Evolutionary conservation across 2,329 filamentous ascomycete species (phyloP), one percentile per base, ranked within the genome.

Genomic region (Leptographium galeiforme): DNA sequence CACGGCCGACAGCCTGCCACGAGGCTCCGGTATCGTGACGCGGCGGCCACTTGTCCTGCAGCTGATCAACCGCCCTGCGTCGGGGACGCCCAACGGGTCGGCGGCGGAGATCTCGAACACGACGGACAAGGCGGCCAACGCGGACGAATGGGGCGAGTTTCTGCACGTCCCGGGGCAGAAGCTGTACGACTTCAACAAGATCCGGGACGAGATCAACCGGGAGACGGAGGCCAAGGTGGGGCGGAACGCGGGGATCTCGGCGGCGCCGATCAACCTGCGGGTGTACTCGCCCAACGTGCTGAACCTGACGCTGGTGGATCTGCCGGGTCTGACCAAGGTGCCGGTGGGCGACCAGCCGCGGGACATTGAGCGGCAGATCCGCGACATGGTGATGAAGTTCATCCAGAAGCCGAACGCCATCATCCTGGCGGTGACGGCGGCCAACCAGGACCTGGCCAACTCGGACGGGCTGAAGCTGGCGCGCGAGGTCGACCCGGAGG

Each of bases 361-460:
- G 63, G 93, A 98, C 65, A 98, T 98, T 64, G 93, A 98, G 75
- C 97, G 96, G 70, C 93, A 98, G 72, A 98, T 93, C 36, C 82
- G 91, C 59, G 95, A 89, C 61, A 79, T 98, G 62, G 97, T 98
- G 63, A 87, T 90, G 53, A 93, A 98, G 72, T 98, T 96, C 67
- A 98, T 97, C 64, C 90, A 90, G 55, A 98, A 98, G 72, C 91
- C 93, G 14, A 98, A 98, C 77, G 96, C 91, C 70, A 95, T 98
- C 64, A 84, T 98, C 59, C 79, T 98, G 51, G 93, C 93, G 36
- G 93, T 98, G 30, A 97, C 93, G 13, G 91, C 93, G 18, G 93
- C 93, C 52, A 98, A 98, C 64, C 91, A 97, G 63, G 93, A 98
- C 66, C 84, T 98, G 62, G 93, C 97, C 66, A 98, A 98, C 69